Evolutionary conservation across 805 yeast species (phyloP).

Genomic region (Cyberlindnera japonica): DNA sequence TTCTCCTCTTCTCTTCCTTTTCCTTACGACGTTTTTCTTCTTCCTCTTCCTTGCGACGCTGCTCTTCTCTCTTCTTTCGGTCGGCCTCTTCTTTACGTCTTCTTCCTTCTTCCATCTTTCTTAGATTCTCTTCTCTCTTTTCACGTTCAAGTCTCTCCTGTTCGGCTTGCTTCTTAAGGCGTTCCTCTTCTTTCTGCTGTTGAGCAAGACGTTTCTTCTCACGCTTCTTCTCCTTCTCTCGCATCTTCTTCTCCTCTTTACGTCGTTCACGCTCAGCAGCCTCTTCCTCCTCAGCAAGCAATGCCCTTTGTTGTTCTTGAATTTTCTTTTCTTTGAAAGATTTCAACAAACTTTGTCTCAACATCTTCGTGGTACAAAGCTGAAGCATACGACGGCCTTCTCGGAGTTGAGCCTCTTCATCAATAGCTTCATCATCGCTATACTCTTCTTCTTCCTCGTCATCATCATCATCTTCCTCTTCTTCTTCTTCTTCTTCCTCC

Average conservation of each 20-base stretch:
- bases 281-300: constrained; percentile 66
- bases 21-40: constrained; percentile 32
- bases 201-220: neutral
- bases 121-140: constrained; percentile 34
- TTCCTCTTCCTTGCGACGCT: constrained; percentile 37
- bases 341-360: constrained; percentile 67
- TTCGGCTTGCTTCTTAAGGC: constrained; percentile 38
- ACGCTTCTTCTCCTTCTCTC: constrained; percentile 60
- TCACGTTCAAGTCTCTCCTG: constrained; percentile 36
- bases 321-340: constrained; percentile 81
- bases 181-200: neutral
- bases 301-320: constrained; percentile 60
- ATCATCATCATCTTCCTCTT: constrained; percentile 36
- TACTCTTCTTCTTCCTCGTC: constrained; percentile 41
- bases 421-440: constrained; percentile 35
- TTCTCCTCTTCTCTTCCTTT: constrained; percentile 26
- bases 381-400: constrained; percentile 81
- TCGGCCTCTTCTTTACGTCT: constrained; percentile 36
- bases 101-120: constrained; percentile 42
- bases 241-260: constrained; percentile 65
- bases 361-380: constrained; percentile 71
- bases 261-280: constrained; percentile 64
- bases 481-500: constrained; percentile 21
- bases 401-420: constrained; percentile 62
- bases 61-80: constrained; percentile 38